Conservation (phyloP, 441 rosid species). For the Aquilaria agallochum region DNA sequence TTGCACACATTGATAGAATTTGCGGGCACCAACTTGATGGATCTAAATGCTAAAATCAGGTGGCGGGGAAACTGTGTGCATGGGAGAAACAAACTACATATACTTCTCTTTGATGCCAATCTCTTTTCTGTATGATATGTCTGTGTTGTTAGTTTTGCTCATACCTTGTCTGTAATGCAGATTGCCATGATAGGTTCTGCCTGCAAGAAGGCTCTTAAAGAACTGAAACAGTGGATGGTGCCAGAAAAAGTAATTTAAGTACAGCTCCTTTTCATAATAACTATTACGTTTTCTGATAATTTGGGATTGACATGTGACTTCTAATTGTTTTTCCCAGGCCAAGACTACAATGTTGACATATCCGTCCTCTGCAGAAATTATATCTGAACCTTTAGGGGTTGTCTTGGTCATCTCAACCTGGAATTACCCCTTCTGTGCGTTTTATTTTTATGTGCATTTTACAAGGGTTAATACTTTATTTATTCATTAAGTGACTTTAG, state of each 20-base stretch:
- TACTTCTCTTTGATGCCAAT: too few species aligned
- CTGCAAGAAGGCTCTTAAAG: constrained; percentile 47
- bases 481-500: neutral
- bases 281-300: neutral
- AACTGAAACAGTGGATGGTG: constrained; percentile 68
- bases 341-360: constrained; percentile 60
- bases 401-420: constrained; percentile 81
- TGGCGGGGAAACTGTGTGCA: neutral
- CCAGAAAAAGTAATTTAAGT: constrained; percentile 55
- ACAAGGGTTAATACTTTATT: neutral
- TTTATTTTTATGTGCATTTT: neutral
- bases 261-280: neutral
- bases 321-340: constrained; percentile 38
- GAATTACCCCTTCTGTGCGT: constrained; percentile 78
- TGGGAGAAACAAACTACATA: too few species aligned
- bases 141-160: neutral
- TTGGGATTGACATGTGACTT: neutral
- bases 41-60: neutral
- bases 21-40: constrained; percentile 4
- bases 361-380: constrained; percentile 83
- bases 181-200: constrained; percentile 47
- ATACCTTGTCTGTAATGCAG: constrained; percentile 27
- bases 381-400: constrained; percentile 80
- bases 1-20: neutral
- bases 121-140: neutral